phyloP scores from a whole-genome alignment of 768 basidiomycete genomes.

The Trametes cinnabarina region DNA sequence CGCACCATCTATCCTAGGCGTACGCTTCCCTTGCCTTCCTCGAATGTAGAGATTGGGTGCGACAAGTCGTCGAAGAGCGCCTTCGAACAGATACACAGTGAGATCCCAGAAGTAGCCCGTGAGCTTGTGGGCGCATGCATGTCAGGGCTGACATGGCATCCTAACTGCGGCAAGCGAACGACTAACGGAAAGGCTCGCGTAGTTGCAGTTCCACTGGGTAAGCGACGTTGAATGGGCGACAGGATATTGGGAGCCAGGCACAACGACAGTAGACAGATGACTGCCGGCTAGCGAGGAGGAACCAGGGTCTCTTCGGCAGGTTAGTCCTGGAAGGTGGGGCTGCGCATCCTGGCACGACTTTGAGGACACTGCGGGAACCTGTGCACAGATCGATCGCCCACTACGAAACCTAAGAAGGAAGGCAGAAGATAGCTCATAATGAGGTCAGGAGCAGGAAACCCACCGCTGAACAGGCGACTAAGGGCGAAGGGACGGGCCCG shows the following conservation, averaged over 20 bases:
- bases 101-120: neutral
- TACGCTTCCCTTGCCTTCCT: neutral
- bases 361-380: no score
- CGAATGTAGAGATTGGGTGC: no score
- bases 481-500: neutral
- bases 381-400: neutral
- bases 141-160: neutral
- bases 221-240: neutral
- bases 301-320: neutral
- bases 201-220: neutral
- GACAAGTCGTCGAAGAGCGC: no score
- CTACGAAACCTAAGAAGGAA: slow-evolving; percentile 1
- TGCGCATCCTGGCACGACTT: neutral
- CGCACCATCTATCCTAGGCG: neutral
- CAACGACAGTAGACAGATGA: neutral
- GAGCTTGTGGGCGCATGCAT: slow-evolving; percentile 8
- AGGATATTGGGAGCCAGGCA: neutral
- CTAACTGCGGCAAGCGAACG: neutral
- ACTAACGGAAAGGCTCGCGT: neutral
- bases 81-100: no score
- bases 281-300: neutral
- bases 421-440: neutral
- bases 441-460: neutral
- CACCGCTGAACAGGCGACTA: neutral
- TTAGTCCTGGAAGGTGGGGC: neutral